phyloP scores from a whole-genome alignment of 208 protist genomes.

The Spongospora subterranea region DNA sequence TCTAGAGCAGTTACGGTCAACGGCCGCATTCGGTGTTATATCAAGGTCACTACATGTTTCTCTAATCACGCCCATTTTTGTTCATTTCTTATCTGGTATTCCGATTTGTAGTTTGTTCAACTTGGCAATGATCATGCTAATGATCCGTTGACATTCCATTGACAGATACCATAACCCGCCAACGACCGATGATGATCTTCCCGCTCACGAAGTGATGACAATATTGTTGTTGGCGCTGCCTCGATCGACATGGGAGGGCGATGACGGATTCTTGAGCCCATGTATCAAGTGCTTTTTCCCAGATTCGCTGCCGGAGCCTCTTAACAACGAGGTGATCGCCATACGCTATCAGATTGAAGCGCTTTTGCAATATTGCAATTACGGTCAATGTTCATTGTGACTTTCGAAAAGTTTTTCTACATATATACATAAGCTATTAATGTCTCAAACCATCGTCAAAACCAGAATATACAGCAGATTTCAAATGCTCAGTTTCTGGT shows the following conservation, averaged over 20 bases:
- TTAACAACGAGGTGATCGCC: background rate
- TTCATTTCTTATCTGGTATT: background rate
- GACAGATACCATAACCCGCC: background rate
- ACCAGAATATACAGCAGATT: background rate
- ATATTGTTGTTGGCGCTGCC: background rate
- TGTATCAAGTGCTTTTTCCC: background rate
- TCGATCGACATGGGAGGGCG: slow-evolving; percentile 23
- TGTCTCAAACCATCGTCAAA: background rate
- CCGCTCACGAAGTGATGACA: background rate
- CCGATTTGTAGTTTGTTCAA: too few species aligned
- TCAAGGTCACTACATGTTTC: background rate
- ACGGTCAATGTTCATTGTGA: too few species aligned
- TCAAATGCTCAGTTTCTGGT: background rate
- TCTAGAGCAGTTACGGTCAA: background rate
- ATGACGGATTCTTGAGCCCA: background rate
- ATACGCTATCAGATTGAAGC: background rate
- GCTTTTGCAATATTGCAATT: slow-evolving; percentile 12
- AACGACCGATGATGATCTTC: background rate
- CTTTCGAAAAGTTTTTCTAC: background rate
- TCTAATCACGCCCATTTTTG: background rate
- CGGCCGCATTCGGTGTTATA: background rate
- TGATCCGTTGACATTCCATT: too few species aligned
- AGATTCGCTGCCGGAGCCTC: background rate
- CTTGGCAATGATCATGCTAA: too few species aligned
- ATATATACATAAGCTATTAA: background rate